A percentile compares a stretch with the other conserved stretches of the same genome.
phyloP scores from a whole-genome alignment of 1,284 basidiomycete genomes.

The Inonotus obliquus region DNA sequence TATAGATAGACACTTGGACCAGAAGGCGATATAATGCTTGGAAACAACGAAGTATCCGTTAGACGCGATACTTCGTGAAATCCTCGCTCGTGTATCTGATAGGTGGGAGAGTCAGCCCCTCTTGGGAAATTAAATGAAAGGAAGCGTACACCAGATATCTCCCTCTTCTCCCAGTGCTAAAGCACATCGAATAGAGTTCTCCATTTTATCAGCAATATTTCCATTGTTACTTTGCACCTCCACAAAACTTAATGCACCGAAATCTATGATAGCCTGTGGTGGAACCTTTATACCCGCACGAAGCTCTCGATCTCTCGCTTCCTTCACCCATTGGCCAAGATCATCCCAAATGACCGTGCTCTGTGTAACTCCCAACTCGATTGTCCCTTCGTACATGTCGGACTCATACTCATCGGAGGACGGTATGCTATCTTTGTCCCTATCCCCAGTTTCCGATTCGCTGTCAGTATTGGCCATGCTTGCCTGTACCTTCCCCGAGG shows the following conservation, averaged over 20 bases:
- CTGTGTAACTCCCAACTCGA: conserved; percentile 1
- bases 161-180: conserved; percentile 33
- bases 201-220: conserved; percentile 24
- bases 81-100: conserved; percentile 37
- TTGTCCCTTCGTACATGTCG: conserved; percentile 5
- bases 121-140: neutral
- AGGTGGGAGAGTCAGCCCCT: conserved; percentile 7
- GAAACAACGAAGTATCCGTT: conserved; percentile 44
- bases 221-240: conserved; percentile 23
- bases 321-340: conserved; percentile 12
- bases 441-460: neutral
- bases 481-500: neutral
- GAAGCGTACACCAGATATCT: conserved; percentile 41
- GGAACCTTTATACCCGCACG: conserved; percentile 16
- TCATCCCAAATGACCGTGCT: conserved; percentile 4
- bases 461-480: neutral
- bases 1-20: conserved; percentile 42
- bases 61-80: conserved; percentile 33
- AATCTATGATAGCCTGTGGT: conserved; percentile 33
- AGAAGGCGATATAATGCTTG: conserved; percentile 41
- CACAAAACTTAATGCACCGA: conserved; percentile 37
- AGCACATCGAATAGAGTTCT: conserved; percentile 31
- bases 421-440: neutral
- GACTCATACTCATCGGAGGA: conserved; percentile 7
- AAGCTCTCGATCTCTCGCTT: conserved; percentile 28